Evolutionary conservation across 2,329 filamentous ascomycete species (phyloP).

Genomic region (Trichothecium roseum): DNA sequence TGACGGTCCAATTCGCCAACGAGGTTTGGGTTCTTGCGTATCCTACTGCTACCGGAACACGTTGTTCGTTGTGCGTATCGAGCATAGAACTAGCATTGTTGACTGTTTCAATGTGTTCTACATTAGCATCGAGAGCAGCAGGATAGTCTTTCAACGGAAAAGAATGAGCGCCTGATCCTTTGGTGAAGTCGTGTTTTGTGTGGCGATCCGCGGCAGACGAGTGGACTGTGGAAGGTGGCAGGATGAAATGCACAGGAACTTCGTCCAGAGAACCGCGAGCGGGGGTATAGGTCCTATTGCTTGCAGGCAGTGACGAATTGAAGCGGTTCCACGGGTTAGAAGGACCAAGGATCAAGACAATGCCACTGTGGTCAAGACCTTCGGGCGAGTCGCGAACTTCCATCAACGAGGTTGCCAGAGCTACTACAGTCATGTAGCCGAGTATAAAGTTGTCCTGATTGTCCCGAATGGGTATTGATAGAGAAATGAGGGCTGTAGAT

Average conservation of each 20-base stretch:
- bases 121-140: constrained; percentile 51
- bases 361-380: constrained; percentile 60
- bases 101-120: constrained; percentile 31
- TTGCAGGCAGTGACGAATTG: constrained; percentile 29
- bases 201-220: constrained; percentile 8
- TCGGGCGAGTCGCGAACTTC: constrained; percentile 52
- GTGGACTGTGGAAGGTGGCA: constrained; percentile 36
- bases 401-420: constrained; percentile 55
- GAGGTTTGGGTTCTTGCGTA: constrained; percentile 58
- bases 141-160: constrained; percentile 56
- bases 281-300: constrained; percentile 34
- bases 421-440: constrained; percentile 76
- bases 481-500: constrained; percentile 64
- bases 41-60: constrained; percentile 62
- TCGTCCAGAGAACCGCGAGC: constrained; percentile 25
- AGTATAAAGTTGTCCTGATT: constrained; percentile 52
- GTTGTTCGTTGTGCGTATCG: constrained; percentile 63
- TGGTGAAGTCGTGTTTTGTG: constrained; percentile 2
- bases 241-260: constrained; percentile 45
- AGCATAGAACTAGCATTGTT: constrained; percentile 63
- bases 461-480: constrained; percentile 71
- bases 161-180: constrained; percentile 21
- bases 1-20: constrained; percentile 71
- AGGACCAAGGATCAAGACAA: constrained; percentile 63
- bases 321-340: constrained; percentile 56